Evolutionary conservation across 139 green algal species (phyloP), one percentile per base, ranked within the genome.

Genomic region (Dunaliella primolecta): DNA sequence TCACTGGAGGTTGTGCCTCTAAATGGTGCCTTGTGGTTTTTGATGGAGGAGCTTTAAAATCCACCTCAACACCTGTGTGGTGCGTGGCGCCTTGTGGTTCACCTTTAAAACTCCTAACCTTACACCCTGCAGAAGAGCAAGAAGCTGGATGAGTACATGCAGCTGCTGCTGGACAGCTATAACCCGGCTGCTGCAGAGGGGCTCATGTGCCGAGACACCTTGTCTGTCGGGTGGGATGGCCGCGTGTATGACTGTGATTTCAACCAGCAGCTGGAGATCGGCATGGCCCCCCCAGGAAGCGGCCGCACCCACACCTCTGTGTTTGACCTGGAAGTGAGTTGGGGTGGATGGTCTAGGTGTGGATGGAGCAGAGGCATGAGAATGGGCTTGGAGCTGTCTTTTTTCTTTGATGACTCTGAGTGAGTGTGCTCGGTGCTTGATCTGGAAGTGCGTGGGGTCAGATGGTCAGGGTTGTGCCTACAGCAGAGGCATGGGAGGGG

Each of bases 201-300:
- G 0, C 80, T 96, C 11, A 96, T 96, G 94, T 98, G 94, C 86
- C 86, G 92, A 20, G 88, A 98, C 85, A 97, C 95, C 0, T 84
- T 99, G 29, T 94, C 81, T 55, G 95, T 99, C 2, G 86, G 91
- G 2, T 98, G 94, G 94, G 96, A 99, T 84, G 97, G 97, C 36
- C 85, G 84, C 0, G 27, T 99, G 32, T 99, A 94, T 79, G 97
- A 99, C 91, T 99, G 97, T 88, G 97, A 99, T 84, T 99, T 99
- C 90, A 99, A 99, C 90, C 97, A 99, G 93, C 97, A 99, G 92
- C 90, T 99, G 57, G 95, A 93, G 32, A 90, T 98, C 57, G 84
- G 74, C 31, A 80, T 89, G 57, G 7, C 23, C 81, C 36, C 76
- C 23, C 90, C 36, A 64, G 75, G 46, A 30, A 56, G 11, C 0